A percentile compares a stretch with the other conserved stretches of the same genome.
Evolutionary conservation across 768 basidiomycete species (phyloP).

Genomic region (Tulasnella sp.): DNA sequence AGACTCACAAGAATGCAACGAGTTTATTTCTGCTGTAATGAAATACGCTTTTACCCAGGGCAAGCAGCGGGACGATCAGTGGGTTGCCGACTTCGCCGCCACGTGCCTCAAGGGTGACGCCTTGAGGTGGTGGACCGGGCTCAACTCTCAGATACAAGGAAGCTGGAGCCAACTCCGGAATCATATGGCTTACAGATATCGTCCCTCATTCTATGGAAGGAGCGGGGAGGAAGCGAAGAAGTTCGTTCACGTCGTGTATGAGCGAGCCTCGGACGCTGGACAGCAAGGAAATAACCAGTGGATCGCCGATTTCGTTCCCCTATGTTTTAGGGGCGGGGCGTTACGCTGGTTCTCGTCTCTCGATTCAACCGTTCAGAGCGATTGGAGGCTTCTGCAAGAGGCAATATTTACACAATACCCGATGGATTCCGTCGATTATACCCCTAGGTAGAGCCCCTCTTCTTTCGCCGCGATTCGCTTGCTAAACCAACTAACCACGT

Average conservation of each 20-base stretch:
- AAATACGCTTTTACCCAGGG: constrained; percentile 25
- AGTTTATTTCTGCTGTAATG: background rate
- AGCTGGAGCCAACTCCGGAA: background rate
- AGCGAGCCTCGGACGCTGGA: background rate
- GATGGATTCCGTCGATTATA: no score
- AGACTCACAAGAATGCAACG: background rate
- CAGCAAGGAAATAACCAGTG: background rate
- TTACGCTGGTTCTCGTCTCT: no score
- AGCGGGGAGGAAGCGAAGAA: background rate
- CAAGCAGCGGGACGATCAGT: background rate
- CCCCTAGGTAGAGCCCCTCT: no score
- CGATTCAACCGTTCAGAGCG: no score
- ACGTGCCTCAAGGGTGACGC: background rate
- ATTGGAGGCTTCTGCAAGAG: no score
- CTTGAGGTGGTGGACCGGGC: background rate
- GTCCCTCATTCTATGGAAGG: background rate
- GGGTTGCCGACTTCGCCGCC: background rate
- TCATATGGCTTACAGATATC: background rate
- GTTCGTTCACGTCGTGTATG: background rate
- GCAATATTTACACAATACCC: no score
- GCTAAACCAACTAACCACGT: no score
- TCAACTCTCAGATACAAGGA: background rate
- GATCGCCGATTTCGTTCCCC: background rate
- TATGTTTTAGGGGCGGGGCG: no score
- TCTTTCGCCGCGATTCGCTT: no score